phyloP scores from a whole-genome alignment of 2,329 filamentous ascomycete species.

The Ophidiomyces ophidiicola region DNA sequence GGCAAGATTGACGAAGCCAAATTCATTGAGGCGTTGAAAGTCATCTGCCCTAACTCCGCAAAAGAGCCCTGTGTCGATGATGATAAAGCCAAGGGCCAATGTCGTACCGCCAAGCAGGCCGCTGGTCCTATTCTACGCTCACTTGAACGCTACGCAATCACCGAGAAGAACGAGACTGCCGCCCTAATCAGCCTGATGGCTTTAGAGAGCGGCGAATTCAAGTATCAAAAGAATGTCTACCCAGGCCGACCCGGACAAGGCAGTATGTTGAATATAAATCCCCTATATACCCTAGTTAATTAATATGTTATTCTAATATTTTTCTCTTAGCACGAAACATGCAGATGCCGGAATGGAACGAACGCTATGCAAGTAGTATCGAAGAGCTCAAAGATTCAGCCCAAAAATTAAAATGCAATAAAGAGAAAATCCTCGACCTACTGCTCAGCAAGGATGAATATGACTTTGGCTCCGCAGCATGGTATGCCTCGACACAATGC shows the following conservation, averaged over 20 bases:
- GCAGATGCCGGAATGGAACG: conserved; percentile 46
- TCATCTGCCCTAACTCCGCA: conserved; percentile 46
- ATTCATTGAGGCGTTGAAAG: conserved; percentile 8
- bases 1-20: neutral
- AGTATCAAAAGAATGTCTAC: conserved; percentile 57
- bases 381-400: conserved; percentile 31
- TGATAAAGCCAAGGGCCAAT: conserved; percentile 43
- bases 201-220: conserved; percentile 57
- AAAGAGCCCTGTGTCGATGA: conserved; percentile 36
- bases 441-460: conserved; percentile 39
- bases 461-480: conserved; percentile 48
- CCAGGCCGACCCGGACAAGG: conserved; percentile 43
- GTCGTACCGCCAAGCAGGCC: conserved; percentile 52
- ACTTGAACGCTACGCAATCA: conserved; percentile 48
- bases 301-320: neutral
- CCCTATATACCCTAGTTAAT: neutral
- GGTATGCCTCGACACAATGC: conserved; percentile 50
- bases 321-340: conserved; percentile 45
- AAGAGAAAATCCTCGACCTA: conserved; percentile 38
- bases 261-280: conserved; percentile 11
- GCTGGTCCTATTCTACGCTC: conserved; percentile 45
- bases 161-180: conserved; percentile 48
- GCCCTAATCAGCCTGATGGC: conserved; percentile 59
- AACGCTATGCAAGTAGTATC: conserved; percentile 42
- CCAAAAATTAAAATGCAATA: conserved; percentile 26